Percentiles rank a stretch among this genome's conserved stretches.
Evolutionary conservation across 2,329 filamentous ascomycete species (phyloP).

Genomic region (Sporothrix humicola): DNA sequence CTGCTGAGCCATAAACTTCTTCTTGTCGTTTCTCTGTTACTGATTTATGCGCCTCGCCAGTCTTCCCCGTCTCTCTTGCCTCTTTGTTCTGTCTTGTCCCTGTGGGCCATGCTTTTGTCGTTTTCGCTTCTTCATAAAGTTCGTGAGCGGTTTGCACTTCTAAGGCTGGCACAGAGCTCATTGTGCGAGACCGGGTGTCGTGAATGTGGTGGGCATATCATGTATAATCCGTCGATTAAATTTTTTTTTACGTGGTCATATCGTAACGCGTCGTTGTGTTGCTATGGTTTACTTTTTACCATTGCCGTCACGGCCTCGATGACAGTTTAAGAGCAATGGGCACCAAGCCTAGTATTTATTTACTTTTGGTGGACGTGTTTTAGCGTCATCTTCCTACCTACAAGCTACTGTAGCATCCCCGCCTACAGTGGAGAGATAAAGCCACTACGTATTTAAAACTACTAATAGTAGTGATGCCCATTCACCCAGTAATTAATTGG

Average conservation of each 20-base stretch:
- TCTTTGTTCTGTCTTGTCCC: not conserved
- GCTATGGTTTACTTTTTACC: no score
- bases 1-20: not conserved
- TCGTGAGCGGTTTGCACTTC: not conserved
- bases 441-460: no score
- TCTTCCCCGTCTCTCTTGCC: not conserved
- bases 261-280: not conserved
- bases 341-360: not conserved
- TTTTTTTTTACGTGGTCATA: no score
- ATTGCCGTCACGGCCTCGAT: no score
- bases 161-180: not conserved
- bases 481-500: no score
- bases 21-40: no score
- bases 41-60: not conserved
- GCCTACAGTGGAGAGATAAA: no score
- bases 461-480: no score
- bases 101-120: not conserved
- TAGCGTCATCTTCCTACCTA: no score
- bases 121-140: not conserved
- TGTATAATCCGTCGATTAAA: not conserved
- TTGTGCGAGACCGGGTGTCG: constrained; percentile 14
- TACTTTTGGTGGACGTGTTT: no score
- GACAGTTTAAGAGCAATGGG: not conserved
- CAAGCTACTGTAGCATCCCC: no score
- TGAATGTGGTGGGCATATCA: not conserved